phyloP scores from a whole-genome alignment of 352 stramenopile genomes.

The Phytophthora nicotianae region DNA sequence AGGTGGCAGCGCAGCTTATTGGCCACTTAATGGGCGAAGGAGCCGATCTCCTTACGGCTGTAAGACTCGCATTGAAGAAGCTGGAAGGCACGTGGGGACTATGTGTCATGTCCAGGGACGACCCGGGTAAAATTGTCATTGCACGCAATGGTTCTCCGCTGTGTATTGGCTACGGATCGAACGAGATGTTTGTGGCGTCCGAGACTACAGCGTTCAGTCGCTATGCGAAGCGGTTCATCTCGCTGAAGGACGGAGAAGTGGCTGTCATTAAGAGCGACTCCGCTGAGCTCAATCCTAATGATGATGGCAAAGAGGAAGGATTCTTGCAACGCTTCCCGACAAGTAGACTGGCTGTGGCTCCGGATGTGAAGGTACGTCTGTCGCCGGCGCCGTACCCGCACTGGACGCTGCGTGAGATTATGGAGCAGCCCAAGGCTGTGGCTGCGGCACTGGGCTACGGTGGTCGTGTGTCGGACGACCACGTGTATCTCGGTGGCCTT shows the following conservation, averaged over 20 bases:
- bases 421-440: conserved; percentile 97
- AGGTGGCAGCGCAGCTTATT: conserved; percentile 98
- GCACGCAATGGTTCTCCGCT: conserved; percentile 96
- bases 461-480: conserved; percentile 92
- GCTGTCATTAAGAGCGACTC: conserved; percentile 94
- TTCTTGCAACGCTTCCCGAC: conserved; percentile 89
- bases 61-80: conserved; percentile 85
- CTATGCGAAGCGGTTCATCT: conserved; percentile 98
- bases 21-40: conserved; percentile 89
- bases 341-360: conserved; percentile 88
- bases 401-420: conserved; percentile 96
- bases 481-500: conserved; percentile 94
- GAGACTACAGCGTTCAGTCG: conserved; percentile 94
- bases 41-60: conserved; percentile 88
- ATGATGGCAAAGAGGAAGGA: conserved; percentile 75
- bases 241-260: conserved; percentile 96
- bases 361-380: conserved; percentile 95
- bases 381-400: conserved; percentile 95
- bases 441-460: conserved; percentile 94
- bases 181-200: conserved; percentile 96
- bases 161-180: conserved; percentile 90
- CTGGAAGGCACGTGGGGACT: conserved; percentile 98
- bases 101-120: conserved; percentile 92
- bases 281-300: conserved; percentile 90
- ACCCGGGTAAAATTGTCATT: conserved; percentile 96